Evolutionary conservation across 352 stramenopile genomes (phyloP), one percentile per base, ranked within the genome.

Genomic region (Phytophthora chlamydospora): DNA sequence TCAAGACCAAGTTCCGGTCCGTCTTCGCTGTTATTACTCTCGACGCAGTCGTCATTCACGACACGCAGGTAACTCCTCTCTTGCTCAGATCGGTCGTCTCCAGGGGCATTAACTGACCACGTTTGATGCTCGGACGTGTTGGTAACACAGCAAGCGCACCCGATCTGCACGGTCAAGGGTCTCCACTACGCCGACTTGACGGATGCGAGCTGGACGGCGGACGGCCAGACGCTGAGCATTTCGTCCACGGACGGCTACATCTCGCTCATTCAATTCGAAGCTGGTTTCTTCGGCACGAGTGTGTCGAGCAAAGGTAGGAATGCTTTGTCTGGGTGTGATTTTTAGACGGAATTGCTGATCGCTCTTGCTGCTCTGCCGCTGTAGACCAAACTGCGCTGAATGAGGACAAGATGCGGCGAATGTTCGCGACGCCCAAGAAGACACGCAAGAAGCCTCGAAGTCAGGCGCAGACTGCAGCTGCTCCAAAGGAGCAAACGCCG

Each of bases 231-330:
- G n/a, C 75, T 99, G 17, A 88, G 96, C 54, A 86, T 98, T 13
- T 96, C 88, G n/a, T 98, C 95, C 27, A 95, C 91, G 24, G 96
- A 99, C 74, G 96, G 96, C 36, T 98, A 99, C 62, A 76, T 98
- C 32, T 98, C 90, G 5, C 95, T 98, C 54, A 78, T 98, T 31
- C 85, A 76, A 34, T 98, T 98, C 72, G 77, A 78, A 32, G 68
- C 88, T 31, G 90, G 80, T 12, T 97, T 98, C 75, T 90, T 96
- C 24, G 88, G 88, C 6, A 48, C 46, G 1, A 52, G 63, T 3
- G 40, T 88, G 6, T 16, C 74, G 14, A 47, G 27, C 12, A 68
- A 65, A 65, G 68, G 68, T 76, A 31, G 50, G 45, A 33, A n/a
- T 27, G 27, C n/a, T 27, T 33, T 48, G 19, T 38, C 9, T 31